phyloP scores from a whole-genome alignment of 163 green algal species.

The Chlamydomonas reinhardtii region DNA sequence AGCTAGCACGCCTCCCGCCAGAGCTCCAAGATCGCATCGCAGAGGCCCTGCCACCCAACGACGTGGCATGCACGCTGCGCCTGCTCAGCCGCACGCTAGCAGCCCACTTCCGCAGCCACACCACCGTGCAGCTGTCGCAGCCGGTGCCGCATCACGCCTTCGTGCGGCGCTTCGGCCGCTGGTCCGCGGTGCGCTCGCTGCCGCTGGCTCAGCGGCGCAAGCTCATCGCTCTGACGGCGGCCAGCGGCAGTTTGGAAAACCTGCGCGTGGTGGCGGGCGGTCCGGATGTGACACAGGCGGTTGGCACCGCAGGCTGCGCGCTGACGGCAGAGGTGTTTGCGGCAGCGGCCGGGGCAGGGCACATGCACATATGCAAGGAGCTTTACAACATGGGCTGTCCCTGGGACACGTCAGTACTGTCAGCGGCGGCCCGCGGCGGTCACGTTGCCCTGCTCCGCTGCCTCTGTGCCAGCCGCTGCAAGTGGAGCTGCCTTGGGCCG shows the following conservation, averaged over 20 bases:
- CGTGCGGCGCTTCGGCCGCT: background rate
- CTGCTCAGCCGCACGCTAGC: background rate
- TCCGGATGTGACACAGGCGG: too few species aligned
- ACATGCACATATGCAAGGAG: background rate
- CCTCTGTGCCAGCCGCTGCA: too few species aligned
- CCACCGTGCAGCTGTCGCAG: background rate
- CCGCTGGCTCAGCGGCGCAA: background rate
- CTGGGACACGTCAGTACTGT: background rate
- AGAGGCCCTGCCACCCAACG: background rate
- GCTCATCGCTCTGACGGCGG: background rate
- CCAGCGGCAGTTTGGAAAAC: conserved; percentile 1
- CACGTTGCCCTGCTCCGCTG: too few species aligned
- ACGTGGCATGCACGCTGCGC: background rate
- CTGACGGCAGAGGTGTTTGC: background rate
- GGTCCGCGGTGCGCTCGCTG: background rate
- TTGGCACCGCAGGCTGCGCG: background rate
- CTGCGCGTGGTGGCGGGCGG: background rate
- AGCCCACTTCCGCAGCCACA: background rate
- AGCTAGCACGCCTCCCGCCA: too few species aligned
- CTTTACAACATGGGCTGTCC: background rate
- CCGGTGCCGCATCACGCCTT: conserved; percentile 4
- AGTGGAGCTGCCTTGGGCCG: too few species aligned
- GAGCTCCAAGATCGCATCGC: background rate
- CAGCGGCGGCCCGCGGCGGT: too few species aligned
- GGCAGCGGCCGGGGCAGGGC: background rate